Base-by-base conservation (phyloP, 352 stramenopile genomes). In the Globisporangium iwayamae region DNA sequence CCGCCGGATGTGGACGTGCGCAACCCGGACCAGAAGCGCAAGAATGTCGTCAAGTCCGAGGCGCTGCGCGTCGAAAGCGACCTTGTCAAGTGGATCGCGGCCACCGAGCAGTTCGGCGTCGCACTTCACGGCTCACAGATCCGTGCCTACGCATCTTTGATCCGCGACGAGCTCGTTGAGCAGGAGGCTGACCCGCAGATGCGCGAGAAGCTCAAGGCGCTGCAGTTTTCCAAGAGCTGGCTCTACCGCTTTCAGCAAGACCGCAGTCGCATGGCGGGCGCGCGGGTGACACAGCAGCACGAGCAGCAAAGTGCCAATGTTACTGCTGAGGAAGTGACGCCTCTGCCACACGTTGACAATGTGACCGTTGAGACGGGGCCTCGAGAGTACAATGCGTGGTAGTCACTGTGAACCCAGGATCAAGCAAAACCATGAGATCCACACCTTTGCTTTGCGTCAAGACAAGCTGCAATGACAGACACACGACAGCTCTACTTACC, bases 151-250 rank as follows among this genome's bases (percentile, higher is more conserved):
- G 56, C 43, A n/a, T 62, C 56, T 30, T 8, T 11, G 1, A 9
- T 62, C 9, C 56, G 56, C n/a, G 56, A 62, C 16, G 28, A 43
- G 30, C 43, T 62, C 9, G 16, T 62, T 11, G 56, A 54, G n/a
- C 20, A 45, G 32, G 56, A 62, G 9, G n/a, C 18, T 0, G 56
- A 62, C 10, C 56, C 43, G 30, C 56, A 62, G 14, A 22, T 43
- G 43, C 43, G 56, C 10, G 56, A 62, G 56, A 62, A 62, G 13
- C 56, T 62, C 56, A 18, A 28, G 6, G 28, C 43, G n/a, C 56
- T 62, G 43, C 56, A 62, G 30, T 62, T 62, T 11, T 62, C 56
- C 6, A 55, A 43, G 30, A 36, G 36, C 10, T 62, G 56, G 56
- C 43, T 55, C 30, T 62, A 53, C 30, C 46, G 47, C 28, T 62